Base-by-base conservation (phyloP, 129 eudicot genomes). In the Flaveria trinervia region DNA sequence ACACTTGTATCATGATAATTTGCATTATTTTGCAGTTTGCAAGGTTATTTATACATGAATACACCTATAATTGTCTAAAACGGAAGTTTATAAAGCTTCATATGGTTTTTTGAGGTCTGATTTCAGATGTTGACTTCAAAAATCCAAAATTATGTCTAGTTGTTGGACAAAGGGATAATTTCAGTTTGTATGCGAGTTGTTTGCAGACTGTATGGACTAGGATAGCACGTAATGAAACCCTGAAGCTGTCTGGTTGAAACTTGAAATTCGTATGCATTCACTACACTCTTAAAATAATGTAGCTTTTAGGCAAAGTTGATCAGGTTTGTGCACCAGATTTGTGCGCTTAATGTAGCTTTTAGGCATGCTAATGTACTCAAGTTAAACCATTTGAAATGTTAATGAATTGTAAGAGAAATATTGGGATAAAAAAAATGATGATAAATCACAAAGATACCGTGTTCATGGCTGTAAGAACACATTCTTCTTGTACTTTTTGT, bases 371-470 rank as follows among this genome's bases (percentile, higher is more conserved):
- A 20, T 0, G 22, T 20, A 20, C 14, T 71, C 4, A 51, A 16
- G 46, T 71, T 50, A 51, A 25, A 3, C 39, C 46, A 50, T 71
- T 9, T 51, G 57, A 30, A 10, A 61, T 61, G 22, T 26, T 26
- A 60, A 8, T 1, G 41, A 57, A 57, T n/a, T 17, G 3, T 26
- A n/a, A 51, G 51, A 66, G 67, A 30, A 55, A 69, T 7, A 56
- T 56, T 39, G 28, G 54, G 75, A 44, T 46, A 44, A 45, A 26
- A 16, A 5, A 54, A 77, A 25, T 68, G 81, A 55, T 67, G 45
- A 44, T 77, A 7, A 54, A 56, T 77, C 22, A 54, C 39, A 59
- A 78, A 69, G 17, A 45, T 55, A 36, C 17, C 25, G 50, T 78
- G 75, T 45, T 56, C 49, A 56, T 56, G 65, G 14, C 39, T 55